Conservation (phyloP, 2,329 filamentous ascomycete species). For the Leptodontidium sp. region DNA sequence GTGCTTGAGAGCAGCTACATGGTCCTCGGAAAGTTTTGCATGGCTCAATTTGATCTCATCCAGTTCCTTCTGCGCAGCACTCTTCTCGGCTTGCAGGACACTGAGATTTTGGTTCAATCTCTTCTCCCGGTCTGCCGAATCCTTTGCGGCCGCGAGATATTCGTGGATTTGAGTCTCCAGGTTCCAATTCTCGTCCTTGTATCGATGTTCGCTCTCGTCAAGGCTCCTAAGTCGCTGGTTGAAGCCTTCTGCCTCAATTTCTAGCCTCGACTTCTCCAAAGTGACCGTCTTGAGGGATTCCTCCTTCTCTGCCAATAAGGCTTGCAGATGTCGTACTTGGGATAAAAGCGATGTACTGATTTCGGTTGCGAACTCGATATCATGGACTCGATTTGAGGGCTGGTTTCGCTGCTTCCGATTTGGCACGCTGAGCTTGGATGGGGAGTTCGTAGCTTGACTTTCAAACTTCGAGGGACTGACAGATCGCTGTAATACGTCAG, state of each 20-base stretch:
- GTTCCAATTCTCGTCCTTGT: constrained; percentile 99
- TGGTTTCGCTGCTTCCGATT: constrained; percentile 92
- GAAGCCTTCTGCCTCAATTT: constrained; percentile 82
- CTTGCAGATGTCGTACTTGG: constrained; percentile 92
- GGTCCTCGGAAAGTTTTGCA: constrained; percentile 82
- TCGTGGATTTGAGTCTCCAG: constrained; percentile 94
- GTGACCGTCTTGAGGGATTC: constrained; percentile 81
- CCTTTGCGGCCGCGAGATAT: constrained; percentile 74
- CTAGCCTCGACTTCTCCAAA: constrained; percentile 78
- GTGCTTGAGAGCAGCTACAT: constrained; percentile 77
- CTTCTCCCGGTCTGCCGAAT: constrained; percentile 83
- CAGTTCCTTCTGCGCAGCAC: constrained; percentile 79
- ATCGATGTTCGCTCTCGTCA: constrained; percentile 93
- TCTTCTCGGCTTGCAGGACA: constrained; percentile 77
- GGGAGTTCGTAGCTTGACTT: constrained; percentile 83
- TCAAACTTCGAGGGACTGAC: constrained; percentile 82
- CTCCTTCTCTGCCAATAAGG: constrained; percentile 85
- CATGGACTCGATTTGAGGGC: constrained; percentile 85
- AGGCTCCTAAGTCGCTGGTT: constrained; percentile 81
- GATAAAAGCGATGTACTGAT: constrained; percentile 93
- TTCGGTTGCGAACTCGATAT: constrained; percentile 98
- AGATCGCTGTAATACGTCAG: constrained; percentile 62
- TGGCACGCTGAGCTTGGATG: constrained; percentile 87
- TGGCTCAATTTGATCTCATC: constrained; percentile 87
- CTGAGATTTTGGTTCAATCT: constrained; percentile 79